phyloP scores from a whole-genome alignment of 768 basidiomycete species.

The Mycena chlorophos region DNA sequence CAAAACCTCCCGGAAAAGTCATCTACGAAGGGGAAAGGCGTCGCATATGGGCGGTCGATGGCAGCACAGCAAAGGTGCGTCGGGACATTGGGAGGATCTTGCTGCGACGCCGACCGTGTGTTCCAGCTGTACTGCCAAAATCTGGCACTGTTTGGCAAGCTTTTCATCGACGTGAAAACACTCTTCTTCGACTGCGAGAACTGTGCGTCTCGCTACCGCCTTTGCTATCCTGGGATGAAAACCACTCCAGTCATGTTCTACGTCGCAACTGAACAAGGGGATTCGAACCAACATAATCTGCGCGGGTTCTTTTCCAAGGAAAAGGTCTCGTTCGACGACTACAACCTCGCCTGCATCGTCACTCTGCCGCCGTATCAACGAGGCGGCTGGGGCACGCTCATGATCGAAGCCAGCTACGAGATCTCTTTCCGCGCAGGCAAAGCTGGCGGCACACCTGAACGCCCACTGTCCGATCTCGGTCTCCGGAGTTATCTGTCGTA shows the following conservation, averaged over 20 bases:
- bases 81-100: neutral
- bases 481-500: slow-evolving; percentile 86
- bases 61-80: slow-evolving; percentile 75
- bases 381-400: slow-evolving; percentile 87
- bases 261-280: slow-evolving; percentile 84
- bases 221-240: neutral
- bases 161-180: slow-evolving; percentile 99
- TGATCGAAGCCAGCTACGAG: slow-evolving; percentile 99
- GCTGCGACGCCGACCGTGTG: neutral
- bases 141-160: slow-evolving; percentile 90
- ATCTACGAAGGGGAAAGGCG: slow-evolving; percentile 90
- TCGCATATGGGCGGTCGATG: slow-evolving; percentile 95
- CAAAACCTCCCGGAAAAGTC: slow-evolving; percentile 81
- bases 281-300: slow-evolving; percentile 76
- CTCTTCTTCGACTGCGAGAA: slow-evolving; percentile 88
- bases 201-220: slow-evolving; percentile 47
- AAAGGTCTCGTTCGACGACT: slow-evolving; percentile 93
- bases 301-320: slow-evolving; percentile 87
- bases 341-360: slow-evolving; percentile 96
- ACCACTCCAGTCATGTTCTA: slow-evolving; percentile 79
- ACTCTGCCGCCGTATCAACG: slow-evolving; percentile 91
- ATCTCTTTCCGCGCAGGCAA: slow-evolving; percentile 78
- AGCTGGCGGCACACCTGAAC: slow-evolving; percentile 90
- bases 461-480: slow-evolving; percentile 92
- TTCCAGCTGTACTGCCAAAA: slow-evolving; percentile 95